Base-by-base conservation (phyloP, 345 rosid species). In the Populus euphratica region DNA sequence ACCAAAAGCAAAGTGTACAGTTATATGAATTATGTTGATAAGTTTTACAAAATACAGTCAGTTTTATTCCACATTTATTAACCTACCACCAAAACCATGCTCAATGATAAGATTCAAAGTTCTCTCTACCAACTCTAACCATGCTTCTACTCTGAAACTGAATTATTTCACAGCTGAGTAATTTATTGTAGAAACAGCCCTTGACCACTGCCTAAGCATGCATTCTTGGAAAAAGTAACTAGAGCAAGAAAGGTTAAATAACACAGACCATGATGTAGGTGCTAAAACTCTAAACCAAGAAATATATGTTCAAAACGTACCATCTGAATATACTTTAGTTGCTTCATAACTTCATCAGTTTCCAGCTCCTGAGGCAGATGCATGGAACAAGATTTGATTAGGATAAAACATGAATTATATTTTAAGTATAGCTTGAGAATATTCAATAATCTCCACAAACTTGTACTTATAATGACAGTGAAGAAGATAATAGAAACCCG, bases 281-380 rank as follows among this genome's bases (percentile, higher is more conserved):
- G 3, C 67, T 38, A 44, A 52, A 16, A 50, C 8, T 14, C 21
- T 65, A n/a, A 1, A 31, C 18, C 62, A 2, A 12, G 20, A 27
- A 65, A 31, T 23, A 70, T 8, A n/a, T 12, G 35, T 66, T 12
- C 1, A 59, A 20, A 68, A 76, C 92, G 49, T 85, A 94, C 98
- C 97, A 75, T 85, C 81, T 88, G 86, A 62, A 89, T 78, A 79
- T 88, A 89, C 87, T 94, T 91, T 59, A 92, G 87, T 71, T 94
- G 99, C 91, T 86, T 89, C 65, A 91, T 75, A 78, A 92, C 83
- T 83, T 90, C 85, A 77, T 88, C 90, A 35, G 98, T 94, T 76
- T 89, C 97, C 89, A 92, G 84, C 88, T 92, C 99, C 99, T 96
- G 83, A 36, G 49, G 63, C 7, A 80, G 61, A 83, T 73, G 69